A percentile compares a stretch with the other conserved stretches of the same genome.
These are phyloP conservation scores for Musa itinerans DNA, from an alignment of 176 grass and related monocot genomes.

Conservation along the genomic window DNA sequence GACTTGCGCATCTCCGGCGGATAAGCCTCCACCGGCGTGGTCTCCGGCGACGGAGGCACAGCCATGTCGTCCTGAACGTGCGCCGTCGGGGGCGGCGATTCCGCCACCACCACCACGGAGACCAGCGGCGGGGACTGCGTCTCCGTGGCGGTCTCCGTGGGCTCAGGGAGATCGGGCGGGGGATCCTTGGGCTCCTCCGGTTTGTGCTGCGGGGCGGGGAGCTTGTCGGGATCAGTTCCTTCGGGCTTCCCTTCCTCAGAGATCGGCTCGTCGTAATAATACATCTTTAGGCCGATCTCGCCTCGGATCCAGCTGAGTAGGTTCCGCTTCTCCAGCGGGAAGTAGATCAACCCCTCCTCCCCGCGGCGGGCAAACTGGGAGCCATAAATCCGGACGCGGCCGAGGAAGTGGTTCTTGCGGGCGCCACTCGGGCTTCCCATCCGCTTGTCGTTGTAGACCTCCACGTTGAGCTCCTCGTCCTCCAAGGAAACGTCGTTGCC, in stretches of 20 bases:
- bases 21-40: constrained; percentile 36
- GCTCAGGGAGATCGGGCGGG: constrained; percentile 36
- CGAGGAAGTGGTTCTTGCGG: constrained; percentile 81
- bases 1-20: constrained; percentile 60
- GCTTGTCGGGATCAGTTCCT: constrained; percentile 25
- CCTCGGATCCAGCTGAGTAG: constrained; percentile 80
- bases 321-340: constrained; percentile 78
- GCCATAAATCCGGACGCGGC: constrained; percentile 64
- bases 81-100: constrained; percentile 26
- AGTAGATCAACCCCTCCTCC: constrained; percentile 70
- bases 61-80: constrained; percentile 15
- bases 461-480: constrained; percentile 53
- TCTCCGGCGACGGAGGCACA: constrained; percentile 16
- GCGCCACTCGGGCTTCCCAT: constrained; percentile 29
- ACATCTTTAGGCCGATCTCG: constrained; percentile 90
- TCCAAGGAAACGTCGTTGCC: constrained; percentile 40
- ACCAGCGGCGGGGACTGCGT: constrained; percentile 46
- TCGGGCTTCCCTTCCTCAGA: constrained; percentile 47
- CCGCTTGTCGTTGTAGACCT: constrained; percentile 75
- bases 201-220: constrained; percentile 23
- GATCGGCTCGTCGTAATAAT: constrained; percentile 63
- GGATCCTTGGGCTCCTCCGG: constrained; percentile 34
- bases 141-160: constrained; percentile 61
- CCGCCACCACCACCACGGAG: constrained; percentile 39
- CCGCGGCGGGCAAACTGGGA: constrained; percentile 61